phyloP scores from a whole-genome alignment of 2,329 filamentous ascomycete genomes.

The Gliomastix tumulicola region DNA sequence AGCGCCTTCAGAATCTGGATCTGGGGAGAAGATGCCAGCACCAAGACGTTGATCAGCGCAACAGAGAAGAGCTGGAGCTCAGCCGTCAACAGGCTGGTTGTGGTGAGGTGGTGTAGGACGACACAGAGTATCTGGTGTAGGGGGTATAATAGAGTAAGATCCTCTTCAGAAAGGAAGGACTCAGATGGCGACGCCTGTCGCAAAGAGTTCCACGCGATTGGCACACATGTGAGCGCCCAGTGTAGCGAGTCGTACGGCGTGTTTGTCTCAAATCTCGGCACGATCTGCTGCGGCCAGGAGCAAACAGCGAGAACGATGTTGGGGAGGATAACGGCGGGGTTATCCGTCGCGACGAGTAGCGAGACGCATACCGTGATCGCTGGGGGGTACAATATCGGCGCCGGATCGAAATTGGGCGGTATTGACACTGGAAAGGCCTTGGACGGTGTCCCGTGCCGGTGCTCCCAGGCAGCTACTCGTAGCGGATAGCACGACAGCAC shows the following conservation, averaged over 20 bases:
- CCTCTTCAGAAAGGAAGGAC: conserved; percentile 43
- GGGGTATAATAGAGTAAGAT: conserved; percentile 64
- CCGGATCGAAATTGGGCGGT: conserved; percentile 79
- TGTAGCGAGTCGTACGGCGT: conserved; percentile 62
- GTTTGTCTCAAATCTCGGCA: conserved; percentile 55
- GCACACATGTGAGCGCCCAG: conserved; percentile 70
- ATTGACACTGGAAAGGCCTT: conserved; percentile 40
- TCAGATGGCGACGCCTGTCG: conserved; percentile 3
- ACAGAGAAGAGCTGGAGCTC: conserved; percentile 85
- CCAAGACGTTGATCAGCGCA: conserved; percentile 71
- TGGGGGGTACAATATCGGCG: conserved; percentile 81
- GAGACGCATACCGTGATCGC: conserved; percentile 70
- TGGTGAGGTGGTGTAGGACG: conserved; percentile 73
- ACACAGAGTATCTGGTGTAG: conserved; percentile 72
- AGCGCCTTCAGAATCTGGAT: conserved; percentile 77
- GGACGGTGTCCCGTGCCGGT: conserved; percentile 28
- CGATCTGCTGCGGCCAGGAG: conserved; percentile 64
- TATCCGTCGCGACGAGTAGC: conserved; percentile 60
- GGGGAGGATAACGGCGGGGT: conserved; percentile 57
- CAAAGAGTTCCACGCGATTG: conserved; percentile 37
- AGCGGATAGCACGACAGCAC: conserved; percentile 52
- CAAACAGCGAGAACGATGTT: conserved; percentile 79
- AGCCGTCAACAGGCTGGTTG: conserved; percentile 78
- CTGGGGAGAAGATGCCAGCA: conserved; percentile 76
- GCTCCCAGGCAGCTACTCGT: conserved; percentile 44